Evolutionary conservation across 192 early-diverging fungal genomes (phyloP), one percentile per base, ranked within the genome.

Genomic region (Coemansia sp.): DNA sequence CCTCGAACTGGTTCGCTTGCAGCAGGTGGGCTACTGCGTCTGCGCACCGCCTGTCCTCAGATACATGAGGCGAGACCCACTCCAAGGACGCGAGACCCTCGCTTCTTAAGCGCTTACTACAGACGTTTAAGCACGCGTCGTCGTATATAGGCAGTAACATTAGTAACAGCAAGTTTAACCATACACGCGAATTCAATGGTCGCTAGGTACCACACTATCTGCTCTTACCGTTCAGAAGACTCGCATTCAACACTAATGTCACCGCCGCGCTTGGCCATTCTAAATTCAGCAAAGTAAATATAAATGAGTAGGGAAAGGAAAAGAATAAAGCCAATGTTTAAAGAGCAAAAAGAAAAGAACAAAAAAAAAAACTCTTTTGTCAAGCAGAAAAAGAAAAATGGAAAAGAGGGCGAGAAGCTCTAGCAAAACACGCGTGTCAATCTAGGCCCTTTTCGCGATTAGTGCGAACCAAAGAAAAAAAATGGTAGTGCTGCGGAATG

Each of bases 91-190:
- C 51, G 6, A 74, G 22, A 29, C 31, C 47, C 46, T 52, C 55
- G 22, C 75, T 84, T 3, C 82, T 63, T 57, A 84, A 42, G 20
- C 82, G 82, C 63, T 84, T 84, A 65, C 80, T 83, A 83, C 20
- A 51, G 3, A 24, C 9, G 8, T 10, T 51, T 51, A n/a, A 40
- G 20, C 31, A 57, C 5, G n/a, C 31, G 38, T 2, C 15, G 15
- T 44, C 12, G 41, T 29, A 31, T 20, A 42, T 5, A 65, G 8
- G n/a, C 22, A 27, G 49, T 55, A 34, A 27, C 16, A 3, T 31
- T 40, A 38, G 29, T 49, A 44, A 63, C 16, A 20, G 2, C 20
- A 5, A 0, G 41, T 9, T 43, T 18, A 33, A 60, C 13, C 12
- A 3, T 7, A 62, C 46, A 7, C 9, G 20, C 3, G 22, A 9